Evolutionary conservation across 495 filamentous ascomycete genomes (phyloP).

Genomic region (Xylaria bambusicola): DNA sequence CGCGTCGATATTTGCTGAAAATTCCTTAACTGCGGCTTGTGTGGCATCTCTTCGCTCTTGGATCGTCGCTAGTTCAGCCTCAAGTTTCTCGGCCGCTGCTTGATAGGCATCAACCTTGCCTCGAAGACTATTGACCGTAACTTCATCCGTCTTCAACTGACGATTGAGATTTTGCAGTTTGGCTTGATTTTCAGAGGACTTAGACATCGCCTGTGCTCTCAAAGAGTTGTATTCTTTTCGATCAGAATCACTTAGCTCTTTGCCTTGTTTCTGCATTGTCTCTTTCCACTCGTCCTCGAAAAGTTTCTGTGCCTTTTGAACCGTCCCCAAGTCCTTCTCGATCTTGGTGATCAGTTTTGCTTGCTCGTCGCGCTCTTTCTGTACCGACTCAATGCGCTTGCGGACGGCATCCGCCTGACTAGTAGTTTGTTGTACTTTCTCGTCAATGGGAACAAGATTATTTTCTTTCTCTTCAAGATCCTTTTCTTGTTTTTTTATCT

Average conservation of each 20-base stretch:
- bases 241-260: slow-evolving; percentile 81
- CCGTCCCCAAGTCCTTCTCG: slow-evolving; percentile 75
- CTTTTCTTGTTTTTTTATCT: slow-evolving; percentile 82
- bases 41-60: slow-evolving; percentile 64
- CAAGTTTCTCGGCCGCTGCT: slow-evolving; percentile 69
- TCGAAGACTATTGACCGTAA: slow-evolving; percentile 80
- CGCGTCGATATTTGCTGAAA: slow-evolving; percentile 72
- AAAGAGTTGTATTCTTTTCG: slow-evolving; percentile 87
- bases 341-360: slow-evolving; percentile 64
- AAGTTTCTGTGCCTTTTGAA: slow-evolving; percentile 85
- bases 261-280: slow-evolving; percentile 78
- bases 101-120: slow-evolving; percentile 80
- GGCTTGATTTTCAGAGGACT: slow-evolving; percentile 76
- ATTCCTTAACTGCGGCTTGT: slow-evolving; percentile 62
- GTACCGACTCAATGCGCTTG: slow-evolving; percentile 66
- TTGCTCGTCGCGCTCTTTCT: slow-evolving; percentile 74
- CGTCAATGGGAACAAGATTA: slow-evolving; percentile 81
- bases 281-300: slow-evolving; percentile 89
- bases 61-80: slow-evolving; percentile 69
- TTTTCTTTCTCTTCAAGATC: slow-evolving; percentile 86
- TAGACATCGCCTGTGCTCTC: slow-evolving; percentile 81
- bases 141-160: slow-evolving; percentile 85
- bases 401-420: slow-evolving; percentile 67
- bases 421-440: slow-evolving; percentile 84
- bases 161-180: slow-evolving; percentile 82